phyloP scores from a whole-genome alignment of 306 rosid genomes.

The Dalbergia oliveri region DNA sequence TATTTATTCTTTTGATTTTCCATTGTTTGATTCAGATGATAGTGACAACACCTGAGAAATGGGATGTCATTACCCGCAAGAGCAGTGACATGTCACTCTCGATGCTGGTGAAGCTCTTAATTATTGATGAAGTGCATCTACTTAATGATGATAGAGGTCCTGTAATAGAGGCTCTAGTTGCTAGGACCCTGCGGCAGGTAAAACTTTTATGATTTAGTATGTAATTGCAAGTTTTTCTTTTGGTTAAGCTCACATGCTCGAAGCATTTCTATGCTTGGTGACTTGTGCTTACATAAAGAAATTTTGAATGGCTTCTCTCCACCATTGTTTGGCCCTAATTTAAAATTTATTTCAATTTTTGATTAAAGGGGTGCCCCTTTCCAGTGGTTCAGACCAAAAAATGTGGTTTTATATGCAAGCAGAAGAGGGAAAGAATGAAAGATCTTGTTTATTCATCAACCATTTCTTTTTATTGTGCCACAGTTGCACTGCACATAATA shows the following conservation, averaged over 20 bases:
- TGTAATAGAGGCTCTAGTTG: constrained; percentile 97
- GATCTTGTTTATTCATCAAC: not conserved
- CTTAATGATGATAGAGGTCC: constrained; percentile 98
- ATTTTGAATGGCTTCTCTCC: constrained; percentile 5
- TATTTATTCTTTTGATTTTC: not conserved
- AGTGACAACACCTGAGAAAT: constrained; percentile 99
- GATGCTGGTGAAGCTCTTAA: constrained; percentile 93
- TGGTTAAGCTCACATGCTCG: constrained; percentile 24
- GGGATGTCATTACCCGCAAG: constrained; percentile 99
- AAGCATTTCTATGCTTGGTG: constrained; percentile 23
- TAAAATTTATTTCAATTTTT: constrained; percentile 9
- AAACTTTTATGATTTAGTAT: constrained; percentile 31
- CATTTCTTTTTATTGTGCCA: not conserved
- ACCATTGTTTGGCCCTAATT: constrained; percentile 11
- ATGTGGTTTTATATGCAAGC: constrained; percentile 14
- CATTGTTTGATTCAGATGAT: constrained; percentile 80
- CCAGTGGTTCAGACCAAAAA: constrained; percentile 18
- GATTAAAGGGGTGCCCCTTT: constrained; percentile 21
- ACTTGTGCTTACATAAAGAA: constrained; percentile 25
- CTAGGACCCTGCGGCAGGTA: constrained; percentile 97
- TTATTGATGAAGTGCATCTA: constrained; percentile 97
- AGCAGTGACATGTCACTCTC: constrained; percentile 98
- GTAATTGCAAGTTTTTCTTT: constrained; percentile 28
- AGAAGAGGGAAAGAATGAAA: constrained; percentile 24
- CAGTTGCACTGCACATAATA: not conserved